These are phyloP conservation scores for Sindora glabra DNA, from an alignment of 306 rosid genomes.

Conservation along the genomic window DNA sequence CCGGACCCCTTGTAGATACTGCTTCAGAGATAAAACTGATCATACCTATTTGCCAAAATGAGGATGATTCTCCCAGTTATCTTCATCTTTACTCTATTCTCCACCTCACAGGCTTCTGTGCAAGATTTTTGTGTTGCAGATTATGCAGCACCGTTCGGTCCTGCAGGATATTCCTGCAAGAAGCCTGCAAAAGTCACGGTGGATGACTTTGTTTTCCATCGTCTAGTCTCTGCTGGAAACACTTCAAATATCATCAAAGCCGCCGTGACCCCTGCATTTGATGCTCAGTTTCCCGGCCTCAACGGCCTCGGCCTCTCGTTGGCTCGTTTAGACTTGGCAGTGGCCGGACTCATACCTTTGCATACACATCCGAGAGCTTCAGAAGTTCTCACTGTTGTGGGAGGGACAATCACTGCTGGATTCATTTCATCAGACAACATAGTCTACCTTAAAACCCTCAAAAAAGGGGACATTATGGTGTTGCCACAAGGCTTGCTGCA, in stretches of 20 bases:
- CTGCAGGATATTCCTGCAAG: conserved; percentile 74
- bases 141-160: conserved; percentile 35
- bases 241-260: conserved; percentile 52
- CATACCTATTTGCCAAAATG: not conserved
- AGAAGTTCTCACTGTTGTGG: conserved; percentile 41
- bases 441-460: conserved; percentile 46
- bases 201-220: conserved; percentile 47
- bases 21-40: not conserved
- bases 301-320: conserved; percentile 71
- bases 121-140: conserved; percentile 86
- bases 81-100: conserved; percentile 22
- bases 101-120: conserved; percentile 46
- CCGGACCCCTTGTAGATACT: not conserved
- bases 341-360: conserved; percentile 67
- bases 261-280: conserved; percentile 78
- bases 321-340: conserved; percentile 55
- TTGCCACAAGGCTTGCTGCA: conserved; percentile 87
- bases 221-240: conserved; percentile 41
- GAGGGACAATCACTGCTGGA: conserved; percentile 51
- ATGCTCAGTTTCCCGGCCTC: conserved; percentile 54
- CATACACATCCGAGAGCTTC: conserved; percentile 80
- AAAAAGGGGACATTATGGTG: conserved; percentile 55
- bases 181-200: conserved; percentile 33
- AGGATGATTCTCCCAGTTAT: conserved; percentile 30
- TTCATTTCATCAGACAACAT: conserved; percentile 52